phyloP scores from a whole-genome alignment of 306 rosid genomes.

The Geum urbanum region DNA sequence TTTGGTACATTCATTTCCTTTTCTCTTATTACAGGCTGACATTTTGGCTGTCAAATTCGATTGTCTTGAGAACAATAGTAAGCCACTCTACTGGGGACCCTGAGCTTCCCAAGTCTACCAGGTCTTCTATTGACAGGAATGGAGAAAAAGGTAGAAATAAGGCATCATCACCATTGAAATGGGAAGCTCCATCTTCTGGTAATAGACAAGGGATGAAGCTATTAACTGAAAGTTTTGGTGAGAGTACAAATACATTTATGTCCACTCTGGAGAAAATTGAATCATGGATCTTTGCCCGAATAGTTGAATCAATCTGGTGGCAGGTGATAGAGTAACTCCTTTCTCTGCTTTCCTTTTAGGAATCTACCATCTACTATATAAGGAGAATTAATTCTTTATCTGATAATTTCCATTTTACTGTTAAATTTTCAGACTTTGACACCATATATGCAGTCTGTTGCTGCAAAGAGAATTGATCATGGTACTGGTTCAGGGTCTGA shows the following conservation, averaged over 20 bases:
- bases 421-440: conserved; percentile 66
- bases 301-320: conserved; percentile 98
- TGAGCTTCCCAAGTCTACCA: conserved; percentile 32
- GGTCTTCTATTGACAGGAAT: conserved; percentile 44
- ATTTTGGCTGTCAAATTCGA: conserved; percentile 82
- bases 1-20: conserved; percentile 21
- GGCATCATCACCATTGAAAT: conserved; percentile 38
- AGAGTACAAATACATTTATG: conserved; percentile 48
- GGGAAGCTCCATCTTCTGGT: conserved; percentile 60
- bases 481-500: conserved; percentile 33
- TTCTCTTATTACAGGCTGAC: conserved; percentile 59
- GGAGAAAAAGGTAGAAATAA: conserved; percentile 41
- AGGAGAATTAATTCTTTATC: conserved; percentile 5
- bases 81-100: conserved; percentile 44
- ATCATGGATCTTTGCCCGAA: conserved; percentile 90
- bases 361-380: conserved; percentile 7
- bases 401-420: conserved; percentile 1
- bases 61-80: conserved; percentile 72
- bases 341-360: conserved; percentile 9
- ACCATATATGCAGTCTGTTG: conserved; percentile 77
- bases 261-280: conserved; percentile 79
- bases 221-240: conserved; percentile 38
- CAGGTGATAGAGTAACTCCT: conserved; percentile 49
- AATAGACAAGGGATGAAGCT: conserved; percentile 36
- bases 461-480: conserved; percentile 37